Conservation (phyloP, 495 filamentous ascomycete genomes). For the Neurospora sp. region DNA sequence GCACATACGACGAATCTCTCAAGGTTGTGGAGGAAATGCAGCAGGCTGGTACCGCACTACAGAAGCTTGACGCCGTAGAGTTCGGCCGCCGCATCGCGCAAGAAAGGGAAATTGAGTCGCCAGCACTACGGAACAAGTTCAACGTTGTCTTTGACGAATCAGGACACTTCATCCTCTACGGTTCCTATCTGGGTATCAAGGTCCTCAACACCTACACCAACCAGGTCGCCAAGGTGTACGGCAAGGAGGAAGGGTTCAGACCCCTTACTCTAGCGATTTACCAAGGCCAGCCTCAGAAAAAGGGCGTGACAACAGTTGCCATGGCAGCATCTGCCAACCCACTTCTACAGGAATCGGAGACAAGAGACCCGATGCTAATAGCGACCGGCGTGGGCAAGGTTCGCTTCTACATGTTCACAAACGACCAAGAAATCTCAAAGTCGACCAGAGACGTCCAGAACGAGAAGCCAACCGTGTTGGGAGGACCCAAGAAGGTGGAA, state of each 20-base stretch:
- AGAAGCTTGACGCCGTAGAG: constrained; percentile 76
- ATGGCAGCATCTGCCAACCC: constrained; percentile 96
- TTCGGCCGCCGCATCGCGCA: constrained; percentile 84
- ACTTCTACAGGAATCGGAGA: constrained; percentile 83
- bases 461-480: constrained; percentile 65
- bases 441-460: constrained; percentile 87
- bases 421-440: constrained; percentile 74
- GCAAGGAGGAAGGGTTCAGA: constrained; percentile 77
- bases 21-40: constrained; percentile 84
- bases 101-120: constrained; percentile 72
- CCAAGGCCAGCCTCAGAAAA: constrained; percentile 88
- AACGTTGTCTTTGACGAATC: constrained; percentile 95
- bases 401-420: constrained; percentile 97
- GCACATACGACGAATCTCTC: constrained; percentile 91
- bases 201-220: constrained; percentile 94
- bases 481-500: constrained; percentile 27
- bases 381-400: constrained; percentile 77
- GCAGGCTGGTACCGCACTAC: constrained; percentile 70
- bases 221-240: constrained; percentile 77
- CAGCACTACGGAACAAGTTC: constrained; percentile 53
- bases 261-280: constrained; percentile 79
- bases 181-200: constrained; percentile 82
- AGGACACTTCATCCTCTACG: constrained; percentile 88
- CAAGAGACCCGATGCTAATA: constrained; percentile 81
- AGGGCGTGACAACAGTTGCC: constrained; percentile 84